phyloP scores from a whole-genome alignment of 768 basidiomycete species.

The Kondoa malvinella region DNA sequence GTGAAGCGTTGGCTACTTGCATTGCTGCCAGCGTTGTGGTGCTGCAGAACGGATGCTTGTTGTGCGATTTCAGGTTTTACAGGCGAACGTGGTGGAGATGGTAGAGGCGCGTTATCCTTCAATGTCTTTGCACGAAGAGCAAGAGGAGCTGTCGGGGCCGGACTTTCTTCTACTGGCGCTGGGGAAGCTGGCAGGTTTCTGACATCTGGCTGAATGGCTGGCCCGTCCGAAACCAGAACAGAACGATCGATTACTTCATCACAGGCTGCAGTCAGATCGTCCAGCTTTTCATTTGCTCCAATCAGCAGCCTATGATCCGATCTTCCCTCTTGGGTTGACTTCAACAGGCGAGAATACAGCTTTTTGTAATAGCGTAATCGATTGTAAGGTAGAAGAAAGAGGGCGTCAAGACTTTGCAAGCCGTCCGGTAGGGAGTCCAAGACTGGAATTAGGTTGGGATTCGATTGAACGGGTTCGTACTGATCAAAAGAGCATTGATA shows the following conservation, averaged over 20 bases:
- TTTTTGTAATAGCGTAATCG: constrained; percentile 83
- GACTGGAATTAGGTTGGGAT: constrained; percentile 50
- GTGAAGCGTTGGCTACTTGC: not conserved
- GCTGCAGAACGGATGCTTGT: not conserved
- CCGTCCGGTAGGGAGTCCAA: constrained; percentile 53
- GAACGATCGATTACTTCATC: constrained; percentile 36
- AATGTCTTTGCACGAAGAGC: no score
- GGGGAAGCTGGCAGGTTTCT: no score
- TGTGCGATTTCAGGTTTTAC: not conserved
- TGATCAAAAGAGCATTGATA: constrained; percentile 62
- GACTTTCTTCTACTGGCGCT: no score
- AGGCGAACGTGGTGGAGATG: no score
- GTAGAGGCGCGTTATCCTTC: no score
- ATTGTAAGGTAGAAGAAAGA: constrained; percentile 70
- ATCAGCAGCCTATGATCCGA: constrained; percentile 70
- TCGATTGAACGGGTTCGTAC: constrained; percentile 64
- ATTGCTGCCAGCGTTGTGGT: not conserved
- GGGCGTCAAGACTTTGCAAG: constrained; percentile 56
- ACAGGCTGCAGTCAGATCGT: constrained; percentile 42
- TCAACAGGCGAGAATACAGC: constrained; percentile 66
- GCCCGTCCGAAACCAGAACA: constrained; percentile 12
- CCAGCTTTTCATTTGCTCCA: constrained; percentile 63
- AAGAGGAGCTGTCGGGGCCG: no score
- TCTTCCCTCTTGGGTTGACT: constrained; percentile 66
- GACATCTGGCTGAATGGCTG: not conserved